These are phyloP conservation scores for Discostella stelligera DNA, from an alignment of 352 stramenopile species.

Conservation along the genomic window DNA sequence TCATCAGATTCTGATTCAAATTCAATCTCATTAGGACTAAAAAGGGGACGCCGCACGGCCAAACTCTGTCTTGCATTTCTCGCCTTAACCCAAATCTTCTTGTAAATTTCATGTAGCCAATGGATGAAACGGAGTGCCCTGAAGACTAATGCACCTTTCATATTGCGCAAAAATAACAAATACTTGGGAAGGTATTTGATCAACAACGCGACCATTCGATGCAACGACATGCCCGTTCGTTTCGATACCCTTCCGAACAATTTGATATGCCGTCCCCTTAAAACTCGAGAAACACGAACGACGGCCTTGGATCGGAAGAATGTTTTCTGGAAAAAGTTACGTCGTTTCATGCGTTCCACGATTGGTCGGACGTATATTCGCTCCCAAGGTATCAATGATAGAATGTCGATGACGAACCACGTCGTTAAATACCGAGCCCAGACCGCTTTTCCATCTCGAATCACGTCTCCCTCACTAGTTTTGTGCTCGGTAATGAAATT, in stretches of 20 bases:
- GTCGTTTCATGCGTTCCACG: conserved; percentile 72
- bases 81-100: conserved; percentile 48
- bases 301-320: conserved; percentile 75
- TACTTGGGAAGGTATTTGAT: conserved; percentile 82
- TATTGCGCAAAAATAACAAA: conserved; percentile 73
- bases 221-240: conserved; percentile 55
- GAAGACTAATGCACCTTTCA: conserved; percentile 64
- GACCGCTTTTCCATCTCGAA: conserved; percentile 57
- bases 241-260: conserved; percentile 68
- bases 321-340: conserved; percentile 66
- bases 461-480: conserved; percentile 53
- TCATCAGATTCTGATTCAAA: conserved; percentile 11
- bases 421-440: conserved; percentile 77
- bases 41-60: not conserved
- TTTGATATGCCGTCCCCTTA: conserved; percentile 66
- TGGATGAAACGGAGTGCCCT: conserved; percentile 67
- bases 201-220: conserved; percentile 59
- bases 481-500: conserved; percentile 80
- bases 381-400: conserved; percentile 74
- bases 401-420: conserved; percentile 77
- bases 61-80: conserved; percentile 17
- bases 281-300: conserved; percentile 57
- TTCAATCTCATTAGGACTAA: not conserved
- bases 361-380: conserved; percentile 73
- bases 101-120: conserved; percentile 60